Base-by-base conservation (phyloP, 495 filamentous ascomycete species). In the Penicillium chermesinum region DNA sequence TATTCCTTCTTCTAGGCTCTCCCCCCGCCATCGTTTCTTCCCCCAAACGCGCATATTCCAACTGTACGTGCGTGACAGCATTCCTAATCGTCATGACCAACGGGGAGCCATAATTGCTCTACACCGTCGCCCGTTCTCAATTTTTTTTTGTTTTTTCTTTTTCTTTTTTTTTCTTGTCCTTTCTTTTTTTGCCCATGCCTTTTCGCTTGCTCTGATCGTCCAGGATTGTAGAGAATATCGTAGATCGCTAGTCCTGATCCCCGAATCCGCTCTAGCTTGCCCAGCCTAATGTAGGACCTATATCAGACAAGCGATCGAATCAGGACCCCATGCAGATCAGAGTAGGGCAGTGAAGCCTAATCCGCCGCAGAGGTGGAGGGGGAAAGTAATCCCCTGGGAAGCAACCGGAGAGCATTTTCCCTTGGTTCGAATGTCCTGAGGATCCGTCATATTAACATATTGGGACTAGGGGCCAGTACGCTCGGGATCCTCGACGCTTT, bases 391-490 rank as follows among this genome's bases (percentile, higher is more conserved):
- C 25, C 25, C 25, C 25, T 30, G 25, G 7, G 8, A 14, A 30
- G 21, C 16, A 34, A 44, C 35, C 42, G 42, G 42, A 44, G 38
- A 18, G 21, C 19, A 21, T 36, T 46, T 46, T 46, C 34, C 45
- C 59, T 49, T 63, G 61, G 57, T 63, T 64, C 59, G 49, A 61
- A 49, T 53, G 56, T 54, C 50, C 53, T 59, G 59, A 63, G 65
- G 66, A 72, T 70, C 69, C 69, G 69, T 72, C 69, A 72, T 72
- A 72, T 71, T 68, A 67, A 71, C 69, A 57, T 60, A 70, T 72
- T 58, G 67, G 69, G 69, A 71, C 66, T 72, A 72, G 69, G 69
- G 65, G 64, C 69, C 42, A 44, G n/a, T 25, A 54, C 56, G 55
- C 58, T 64, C 58, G 68, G 66, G 62, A 69, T 67, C 63, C 59